These are phyloP conservation scores for Schoenoplectus tabernaemontani DNA, from an alignment of 202 grass and related monocot species.

Conservation along the genomic window DNA sequence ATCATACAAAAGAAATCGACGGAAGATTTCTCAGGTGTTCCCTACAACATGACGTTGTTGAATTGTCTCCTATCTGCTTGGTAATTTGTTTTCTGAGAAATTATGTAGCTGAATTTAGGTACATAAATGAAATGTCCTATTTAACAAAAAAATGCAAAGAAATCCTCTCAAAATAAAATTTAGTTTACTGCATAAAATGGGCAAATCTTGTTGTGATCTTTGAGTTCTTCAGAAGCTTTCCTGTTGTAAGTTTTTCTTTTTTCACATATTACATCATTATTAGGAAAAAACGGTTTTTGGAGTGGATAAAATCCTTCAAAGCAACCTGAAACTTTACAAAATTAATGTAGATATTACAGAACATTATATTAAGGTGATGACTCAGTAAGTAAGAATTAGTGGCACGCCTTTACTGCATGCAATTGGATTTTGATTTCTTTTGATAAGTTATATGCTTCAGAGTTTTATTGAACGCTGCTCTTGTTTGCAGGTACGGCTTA, in stretches of 20 bases:
- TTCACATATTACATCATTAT: neutral
- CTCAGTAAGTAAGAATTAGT: neutral
- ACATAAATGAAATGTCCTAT: neutral
- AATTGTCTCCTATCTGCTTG: conserved; percentile 98
- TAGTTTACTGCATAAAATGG: neutral
- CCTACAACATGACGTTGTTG: conserved; percentile 97
- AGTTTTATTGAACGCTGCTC: neutral
- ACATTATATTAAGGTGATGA: neutral
- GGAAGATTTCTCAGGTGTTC: conserved; percentile 95
- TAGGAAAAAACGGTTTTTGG: neutral
- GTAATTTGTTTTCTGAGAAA: conserved; percentile 28
- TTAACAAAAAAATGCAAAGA: neutral
- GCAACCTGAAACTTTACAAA: neutral
- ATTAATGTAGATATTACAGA: neutral
- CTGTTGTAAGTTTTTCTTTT: neutral
- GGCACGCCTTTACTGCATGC: neutral
- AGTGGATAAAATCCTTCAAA: neutral
- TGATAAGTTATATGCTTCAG: neutral
- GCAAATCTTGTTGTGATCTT: neutral
- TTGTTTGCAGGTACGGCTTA: conserved; percentile 59
- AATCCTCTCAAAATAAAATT: neutral
- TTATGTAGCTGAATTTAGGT: neutral
- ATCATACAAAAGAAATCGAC: conserved; percentile 69
- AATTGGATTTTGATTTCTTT: neutral
- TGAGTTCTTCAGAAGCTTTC: neutral